A percentile compares a stretch with the other conserved stretches of the same genome.
phyloP scores from a whole-genome alignment of 1,139 yeast species.

The Debaryomyces sp. region DNA sequence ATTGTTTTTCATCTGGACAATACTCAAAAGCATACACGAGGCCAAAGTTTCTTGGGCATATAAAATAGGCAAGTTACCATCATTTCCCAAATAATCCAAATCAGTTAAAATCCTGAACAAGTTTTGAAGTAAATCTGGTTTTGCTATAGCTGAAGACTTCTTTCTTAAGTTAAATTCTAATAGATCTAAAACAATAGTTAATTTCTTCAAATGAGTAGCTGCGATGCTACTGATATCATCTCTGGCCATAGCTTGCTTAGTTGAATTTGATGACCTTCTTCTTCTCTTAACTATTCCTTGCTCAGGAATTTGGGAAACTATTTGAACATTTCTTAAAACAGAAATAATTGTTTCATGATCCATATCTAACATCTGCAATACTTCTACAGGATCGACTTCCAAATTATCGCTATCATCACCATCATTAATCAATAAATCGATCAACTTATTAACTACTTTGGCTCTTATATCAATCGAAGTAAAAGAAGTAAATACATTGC shows the following conservation, averaged over 20 bases:
- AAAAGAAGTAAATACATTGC: conserved; percentile 54
- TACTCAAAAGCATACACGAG: conserved; percentile 76
- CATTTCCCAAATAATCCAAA: conserved; percentile 83
- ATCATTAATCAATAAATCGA: conserved; percentile 55
- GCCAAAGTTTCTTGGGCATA: conserved; percentile 93
- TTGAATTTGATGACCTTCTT: conserved; percentile 79
- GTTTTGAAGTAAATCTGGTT: conserved; percentile 55
- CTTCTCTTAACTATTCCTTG: conserved; percentile 64
- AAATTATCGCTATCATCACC: conserved; percentile 17
- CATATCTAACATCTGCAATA: conserved; percentile 51
- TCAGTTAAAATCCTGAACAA: conserved; percentile 79
- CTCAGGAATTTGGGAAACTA: conserved; percentile 45
- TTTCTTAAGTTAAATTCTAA: conserved; percentile 54
- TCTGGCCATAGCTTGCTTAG: conserved; percentile 74
- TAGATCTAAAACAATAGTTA: conserved; percentile 79
- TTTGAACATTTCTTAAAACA: conserved; percentile 53
- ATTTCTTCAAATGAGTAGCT: conserved; percentile 71
- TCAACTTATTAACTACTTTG: conserved; percentile 56
- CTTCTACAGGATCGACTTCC: conserved; percentile 56
- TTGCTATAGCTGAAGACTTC: conserved; percentile 25
- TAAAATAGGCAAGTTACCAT: conserved; percentile 86
- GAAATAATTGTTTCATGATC: conserved; percentile 50
- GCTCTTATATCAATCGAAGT: conserved; percentile 58
- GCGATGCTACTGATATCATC: conserved; percentile 75
- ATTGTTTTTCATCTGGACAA: conserved; percentile 50